These are phyloP conservation scores for Trichoderma semiorbis DNA, from an alignment of 2,329 filamentous ascomycete species.

Conservation along the genomic window DNA sequence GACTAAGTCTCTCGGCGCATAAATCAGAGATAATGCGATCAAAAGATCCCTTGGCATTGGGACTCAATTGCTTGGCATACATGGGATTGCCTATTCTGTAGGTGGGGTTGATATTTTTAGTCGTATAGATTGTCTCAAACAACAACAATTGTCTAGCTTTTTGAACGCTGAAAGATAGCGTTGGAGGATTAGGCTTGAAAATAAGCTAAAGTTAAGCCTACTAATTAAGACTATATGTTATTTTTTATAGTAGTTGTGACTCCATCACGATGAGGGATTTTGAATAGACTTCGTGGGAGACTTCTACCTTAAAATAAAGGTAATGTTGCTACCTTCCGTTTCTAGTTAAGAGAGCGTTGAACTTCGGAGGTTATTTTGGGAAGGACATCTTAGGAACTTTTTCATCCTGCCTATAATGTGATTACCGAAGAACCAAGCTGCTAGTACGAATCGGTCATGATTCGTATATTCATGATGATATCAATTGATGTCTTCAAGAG, in stretches of 20 bases:
- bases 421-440: neutral
- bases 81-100: neutral
- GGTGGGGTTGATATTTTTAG: neutral
- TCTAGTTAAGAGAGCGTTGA: neutral
- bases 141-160: neutral
- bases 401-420: neutral
- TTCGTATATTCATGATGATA: too few relatives aligned
- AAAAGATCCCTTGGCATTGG: neutral
- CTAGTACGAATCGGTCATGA: neutral
- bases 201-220: neutral
- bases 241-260: neutral
- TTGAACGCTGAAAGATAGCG: neutral
- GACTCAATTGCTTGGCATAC: too few relatives aligned
- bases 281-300: neutral
- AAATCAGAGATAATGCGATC: neutral
- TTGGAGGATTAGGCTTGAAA: neutral
- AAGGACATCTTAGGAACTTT: neutral
- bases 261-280: neutral
- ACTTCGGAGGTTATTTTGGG: neutral
- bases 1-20: neutral
- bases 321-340: neutral
- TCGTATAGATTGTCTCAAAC: neutral
- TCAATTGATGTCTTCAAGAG: too few relatives aligned
- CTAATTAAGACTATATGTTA: neutral
- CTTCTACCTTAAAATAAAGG: neutral